Evolutionary conservation across 169 alveolate species (phyloP).

Genomic region (Nephromyces sp.): DNA sequence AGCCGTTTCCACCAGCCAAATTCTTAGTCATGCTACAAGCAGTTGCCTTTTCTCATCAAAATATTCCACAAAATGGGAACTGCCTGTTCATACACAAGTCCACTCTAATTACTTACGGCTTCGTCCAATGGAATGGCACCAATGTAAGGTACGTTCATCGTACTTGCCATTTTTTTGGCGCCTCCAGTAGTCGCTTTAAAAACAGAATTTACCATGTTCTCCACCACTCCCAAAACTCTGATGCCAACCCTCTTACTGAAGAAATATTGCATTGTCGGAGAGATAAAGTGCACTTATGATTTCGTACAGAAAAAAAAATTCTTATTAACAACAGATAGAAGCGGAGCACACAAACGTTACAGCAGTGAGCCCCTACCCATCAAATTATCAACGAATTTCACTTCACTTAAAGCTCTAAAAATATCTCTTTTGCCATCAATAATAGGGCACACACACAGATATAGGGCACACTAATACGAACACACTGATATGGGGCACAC

Average conservation of each 20-base stretch:
- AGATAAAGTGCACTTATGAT: neutral
- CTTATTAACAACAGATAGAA: neutral
- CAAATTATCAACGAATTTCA: neutral
- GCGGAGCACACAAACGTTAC: neutral
- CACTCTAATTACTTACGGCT: slow-evolving; percentile 8
- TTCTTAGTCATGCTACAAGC: too few species aligned
- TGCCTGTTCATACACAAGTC: too few species aligned
- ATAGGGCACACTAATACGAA: too few species aligned
- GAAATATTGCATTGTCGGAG: neutral
- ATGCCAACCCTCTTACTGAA: slow-evolving; percentile 67
- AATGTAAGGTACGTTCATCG: slow-evolving; percentile 55
- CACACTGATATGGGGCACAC: too few species aligned
- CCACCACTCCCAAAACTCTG: slow-evolving; percentile 87
- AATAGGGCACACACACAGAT: too few species aligned
- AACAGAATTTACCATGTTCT: slow-evolving; percentile 85
- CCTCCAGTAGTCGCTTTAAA: slow-evolving; percentile 42
- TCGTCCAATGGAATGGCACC: slow-evolving; percentile 52
- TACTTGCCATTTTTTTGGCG: slow-evolving; percentile 45
- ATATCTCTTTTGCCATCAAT: too few species aligned
- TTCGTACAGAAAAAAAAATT: neutral
- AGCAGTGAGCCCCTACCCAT: neutral
- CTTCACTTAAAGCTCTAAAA: slow-evolving; percentile 35
- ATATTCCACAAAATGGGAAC: too few species aligned
- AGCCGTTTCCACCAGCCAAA: too few species aligned
- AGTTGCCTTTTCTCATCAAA: too few species aligned